Evolutionary conservation across 495 filamentous ascomycete species (phyloP), one percentile per base, ranked within the genome.

Genomic region (Lasiosphaeria ovina): DNA sequence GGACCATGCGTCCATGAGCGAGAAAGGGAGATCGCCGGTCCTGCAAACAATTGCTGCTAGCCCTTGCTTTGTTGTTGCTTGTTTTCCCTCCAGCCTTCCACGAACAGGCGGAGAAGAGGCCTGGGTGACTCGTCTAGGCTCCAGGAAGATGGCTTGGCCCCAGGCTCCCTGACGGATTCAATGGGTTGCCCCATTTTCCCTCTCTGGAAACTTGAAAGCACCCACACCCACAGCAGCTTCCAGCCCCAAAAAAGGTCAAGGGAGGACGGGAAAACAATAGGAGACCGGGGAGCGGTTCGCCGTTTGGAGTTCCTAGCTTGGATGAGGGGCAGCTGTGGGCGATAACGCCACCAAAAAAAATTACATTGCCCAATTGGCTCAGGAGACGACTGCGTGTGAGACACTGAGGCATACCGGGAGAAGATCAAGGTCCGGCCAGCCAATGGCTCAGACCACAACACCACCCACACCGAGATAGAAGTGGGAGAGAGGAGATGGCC

Each of bases 151-250:
- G 24, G 24, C 24, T 24, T 24, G 24, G 24, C 24, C 24, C 24
- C 24, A 24, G 24, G 24, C 24, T 24, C 24, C 24, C 2, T 24
- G 24, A 24, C 24, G 24, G 24, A 24, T 24, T 24, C 24, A 24
- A 24, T 24, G 24, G 24, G 24, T 24, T 24, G 24, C 24, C 24
- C 24, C 24, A 24, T 24, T 24, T 24, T 53, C 8, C n/a, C 47
- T 53, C 16, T 53, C 34, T 36, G 32, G 10, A 34, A 53, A 33
- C 35, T 36, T 17, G 34, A 54, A 54, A 54, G 48, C 16, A 49
- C 24, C 32, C 51, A 53, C 10, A 34, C 50, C 24, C 12, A 17
- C 9, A 4, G 12, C 9, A 4, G 12, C 11, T 34, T 34, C 50
- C 14, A 33, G 12, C 35, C 4, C n/a, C 31, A 16, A 8, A 34